phyloP scores from a whole-genome alignment of 2,329 filamentous ascomycete species.

The Chalara sp. region DNA sequence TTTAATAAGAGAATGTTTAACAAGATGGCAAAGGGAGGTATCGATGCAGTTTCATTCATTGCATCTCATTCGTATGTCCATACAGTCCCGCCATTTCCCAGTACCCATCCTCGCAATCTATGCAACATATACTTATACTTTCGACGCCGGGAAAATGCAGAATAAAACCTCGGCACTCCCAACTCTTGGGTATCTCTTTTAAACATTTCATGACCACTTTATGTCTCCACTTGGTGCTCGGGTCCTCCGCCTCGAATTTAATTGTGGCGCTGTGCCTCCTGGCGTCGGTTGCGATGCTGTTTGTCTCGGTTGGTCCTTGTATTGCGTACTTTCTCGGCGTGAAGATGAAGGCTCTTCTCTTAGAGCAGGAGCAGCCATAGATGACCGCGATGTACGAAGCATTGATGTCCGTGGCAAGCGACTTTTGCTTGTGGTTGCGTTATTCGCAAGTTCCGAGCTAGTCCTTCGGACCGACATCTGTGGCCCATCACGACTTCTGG shows the following conservation, averaged over 20 bases:
- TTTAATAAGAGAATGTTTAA: too few species aligned
- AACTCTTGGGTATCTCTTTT: too few species aligned
- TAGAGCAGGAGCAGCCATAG: slow-evolving; percentile 18
- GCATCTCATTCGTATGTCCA: too few species aligned
- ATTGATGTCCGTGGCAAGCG: slow-evolving; percentile 26
- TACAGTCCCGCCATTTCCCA: background rate
- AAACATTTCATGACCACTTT: slow-evolving; percentile 23
- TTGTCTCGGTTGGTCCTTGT: slow-evolving; percentile 16
- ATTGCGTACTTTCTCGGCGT: slow-evolving; percentile 13
- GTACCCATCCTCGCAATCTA: background rate
- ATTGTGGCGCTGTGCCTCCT: slow-evolving; percentile 16
- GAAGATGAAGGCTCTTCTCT: slow-evolving; percentile 12
- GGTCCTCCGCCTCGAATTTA: slow-evolving; percentile 23
- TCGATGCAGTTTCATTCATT: background rate
- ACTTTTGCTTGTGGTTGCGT: slow-evolving; percentile 21
- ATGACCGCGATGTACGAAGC: slow-evolving; percentile 23
- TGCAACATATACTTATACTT: background rate
- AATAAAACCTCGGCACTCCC: background rate
- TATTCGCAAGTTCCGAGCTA: slow-evolving; percentile 19
- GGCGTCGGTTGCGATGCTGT: slow-evolving; percentile 7
- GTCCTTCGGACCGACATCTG: slow-evolving; percentile 16
- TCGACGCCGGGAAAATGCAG: background rate
- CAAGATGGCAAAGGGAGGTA: background rate
- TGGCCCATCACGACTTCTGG: slow-evolving; percentile 22
- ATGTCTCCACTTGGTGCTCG: slow-evolving; percentile 25